Evolutionary conservation across 1,284 basidiomycete species (phyloP).

Genomic region (Cutaneotrichosporon mucoides): DNA sequence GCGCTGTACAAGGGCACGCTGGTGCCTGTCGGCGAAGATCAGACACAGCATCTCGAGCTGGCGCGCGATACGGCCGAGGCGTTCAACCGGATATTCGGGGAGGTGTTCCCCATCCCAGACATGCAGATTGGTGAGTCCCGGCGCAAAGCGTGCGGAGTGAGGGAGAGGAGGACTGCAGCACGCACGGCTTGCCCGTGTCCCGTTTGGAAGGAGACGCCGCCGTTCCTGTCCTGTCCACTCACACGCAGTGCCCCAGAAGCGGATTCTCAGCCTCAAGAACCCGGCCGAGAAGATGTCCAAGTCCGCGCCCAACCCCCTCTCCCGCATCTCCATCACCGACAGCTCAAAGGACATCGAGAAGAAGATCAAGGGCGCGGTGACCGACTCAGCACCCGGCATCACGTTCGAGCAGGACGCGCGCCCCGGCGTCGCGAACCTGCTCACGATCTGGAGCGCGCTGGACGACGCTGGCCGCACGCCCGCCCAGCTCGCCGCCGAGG

Average conservation of each 20-base stretch:
- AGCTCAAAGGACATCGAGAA: conserved; percentile 57
- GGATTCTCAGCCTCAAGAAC: conserved; percentile 75
- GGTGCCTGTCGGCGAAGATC: conserved; percentile 93
- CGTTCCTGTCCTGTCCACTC: no score
- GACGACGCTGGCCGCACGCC: conserved; percentile 44
- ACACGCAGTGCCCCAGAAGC: conserved; percentile 63
- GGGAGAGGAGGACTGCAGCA: no score
- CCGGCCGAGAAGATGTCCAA: conserved; percentile 93
- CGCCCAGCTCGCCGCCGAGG: conserved; percentile 54
- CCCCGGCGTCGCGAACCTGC: conserved; percentile 78
- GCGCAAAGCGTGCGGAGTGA: neutral
- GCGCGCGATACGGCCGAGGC: conserved; percentile 73
- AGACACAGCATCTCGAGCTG: conserved; percentile 88
- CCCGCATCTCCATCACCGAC: conserved; percentile 84
- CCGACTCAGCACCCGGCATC: conserved; percentile 69
- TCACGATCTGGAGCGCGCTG: conserved; percentile 60
- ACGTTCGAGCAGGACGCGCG: conserved; percentile 71
- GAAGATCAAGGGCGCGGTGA: conserved; percentile 79
- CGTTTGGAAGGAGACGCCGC: no score
- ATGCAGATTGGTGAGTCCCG: conserved; percentile 66
- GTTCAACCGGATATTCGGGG: conserved; percentile 63
- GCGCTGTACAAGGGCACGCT: conserved; percentile 84
- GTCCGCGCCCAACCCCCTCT: conserved; percentile 72
- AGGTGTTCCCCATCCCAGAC: conserved; percentile 66
- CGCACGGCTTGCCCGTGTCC: neutral